These are phyloP conservation scores for Gossypium davidsonii DNA, from an alignment of 441 rosid species.

Conservation along the genomic window DNA sequence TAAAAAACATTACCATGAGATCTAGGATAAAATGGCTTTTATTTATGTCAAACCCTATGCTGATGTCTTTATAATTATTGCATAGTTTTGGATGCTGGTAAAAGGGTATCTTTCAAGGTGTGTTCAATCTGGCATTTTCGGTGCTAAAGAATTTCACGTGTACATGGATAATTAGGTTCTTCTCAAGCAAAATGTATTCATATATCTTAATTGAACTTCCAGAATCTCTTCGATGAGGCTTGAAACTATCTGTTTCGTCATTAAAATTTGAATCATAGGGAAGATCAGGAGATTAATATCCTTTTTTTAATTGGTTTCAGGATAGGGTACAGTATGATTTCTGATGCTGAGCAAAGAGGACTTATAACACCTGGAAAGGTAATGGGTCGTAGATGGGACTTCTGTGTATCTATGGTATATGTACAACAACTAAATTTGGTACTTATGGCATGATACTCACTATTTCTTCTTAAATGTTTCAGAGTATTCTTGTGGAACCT, in stretches of 20 bases:
- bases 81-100: not conserved
- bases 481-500: conserved; percentile 90
- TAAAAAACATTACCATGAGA: not conserved
- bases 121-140: not conserved
- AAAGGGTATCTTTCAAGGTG: not conserved
- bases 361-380: conserved; percentile 91
- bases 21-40: not conserved
- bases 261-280: conserved; percentile 5
- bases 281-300: not conserved
- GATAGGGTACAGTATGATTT: conserved; percentile 91
- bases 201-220: not conserved
- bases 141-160: not conserved
- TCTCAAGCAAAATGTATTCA: not conserved
- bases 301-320: conserved; percentile 36
- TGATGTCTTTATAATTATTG: not conserved
- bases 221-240: not conserved
- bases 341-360: conserved; percentile 87
- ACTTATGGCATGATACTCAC: not conserved
- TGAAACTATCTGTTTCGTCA: not conserved
- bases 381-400: conserved; percentile 16
- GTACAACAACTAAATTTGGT: not conserved
- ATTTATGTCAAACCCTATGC: not conserved
- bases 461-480: conserved; percentile 11
- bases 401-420: conserved; percentile 3
- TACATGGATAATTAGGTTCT: not conserved